Evolutionary conservation across 1,284 basidiomycete genomes (phyloP), one percentile per base, ranked within the genome.

Genomic region (Pseudozyma sp.): DNA sequence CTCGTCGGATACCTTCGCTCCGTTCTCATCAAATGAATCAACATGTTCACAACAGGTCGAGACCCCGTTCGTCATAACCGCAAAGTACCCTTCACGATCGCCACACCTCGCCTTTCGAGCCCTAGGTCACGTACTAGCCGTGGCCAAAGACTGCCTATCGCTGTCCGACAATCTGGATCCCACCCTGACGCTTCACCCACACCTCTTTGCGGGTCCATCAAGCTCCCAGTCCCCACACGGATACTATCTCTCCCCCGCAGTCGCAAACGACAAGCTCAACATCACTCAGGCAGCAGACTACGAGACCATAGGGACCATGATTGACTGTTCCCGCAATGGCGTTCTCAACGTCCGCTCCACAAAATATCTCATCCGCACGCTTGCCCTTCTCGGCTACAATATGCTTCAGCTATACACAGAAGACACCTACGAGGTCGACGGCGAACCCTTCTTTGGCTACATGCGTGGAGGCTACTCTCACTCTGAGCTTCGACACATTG

Each of bases 381-480:
- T 85, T 7, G 78, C 85, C 0, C 53, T 84, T 4, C 75, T 84
- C 52, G 85, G 85, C 2, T 76, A 72, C 52, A 85, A 85, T 75
- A 81, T 85, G 77, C 65, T 81, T 5, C 79, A 81, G 53, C 74
- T 81, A 14, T 81, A 81, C 56, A 81, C 79, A n/a, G 79, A 81
- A 50, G 84, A 85, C 47, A 85, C 84, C 5, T 85, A 85, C 64
- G 57, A 81, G 70, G 82, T 85, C 49, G 50, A 75, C 6, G 79
- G 75, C 54, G 85, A 85, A 64, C 85, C 85, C 3, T 85, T 85
- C 77, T 85, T 85, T 53, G 85, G 85, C 52, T 83, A 83, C 59
- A 75, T 83, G 63, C 61, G 81, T 11, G 81, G 81, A 10, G 79
- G 78, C n/a, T 83, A 83, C 47, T 55, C 71, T 2, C 34, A 62